These are phyloP conservation scores for Microcyclosporella mali DNA, from an alignment of 2,329 filamentous ascomycete genomes.

Conservation along the genomic window DNA sequence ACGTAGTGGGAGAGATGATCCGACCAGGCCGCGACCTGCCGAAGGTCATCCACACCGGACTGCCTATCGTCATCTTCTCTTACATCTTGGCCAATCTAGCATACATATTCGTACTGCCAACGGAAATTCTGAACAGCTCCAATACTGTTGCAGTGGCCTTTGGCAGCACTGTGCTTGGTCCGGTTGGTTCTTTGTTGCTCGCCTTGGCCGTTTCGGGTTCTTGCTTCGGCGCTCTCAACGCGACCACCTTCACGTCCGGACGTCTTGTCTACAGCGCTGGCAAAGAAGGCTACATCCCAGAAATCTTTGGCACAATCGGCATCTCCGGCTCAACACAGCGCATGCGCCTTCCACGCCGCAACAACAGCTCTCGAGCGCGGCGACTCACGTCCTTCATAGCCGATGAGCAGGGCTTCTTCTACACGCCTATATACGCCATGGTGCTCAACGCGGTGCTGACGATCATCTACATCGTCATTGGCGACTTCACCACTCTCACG, in stretches of 20 bases:
- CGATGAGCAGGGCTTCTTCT: conserved; percentile 78
- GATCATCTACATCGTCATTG: conserved; percentile 69
- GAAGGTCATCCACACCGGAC: conserved; percentile 90
- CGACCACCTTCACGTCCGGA: conserved; percentile 86
- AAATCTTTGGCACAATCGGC: conserved; percentile 76
- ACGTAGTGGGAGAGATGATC: conserved; percentile 93
- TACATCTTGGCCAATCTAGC: conserved; percentile 88
- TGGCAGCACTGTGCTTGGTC: conserved; percentile 81
- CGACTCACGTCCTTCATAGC: conserved; percentile 59
- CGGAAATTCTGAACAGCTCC: conserved; percentile 70
- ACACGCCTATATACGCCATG: conserved; percentile 90
- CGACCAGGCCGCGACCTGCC: conserved; percentile 86
- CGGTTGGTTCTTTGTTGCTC: conserved; percentile 72
- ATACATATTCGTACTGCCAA: conserved; percentile 89
- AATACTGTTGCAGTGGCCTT: conserved; percentile 98
- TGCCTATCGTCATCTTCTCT: conserved; percentile 84
- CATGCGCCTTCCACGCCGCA: conserved; percentile 36
- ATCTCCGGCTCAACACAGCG: conserved; percentile 44
- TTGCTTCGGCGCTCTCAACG: conserved; percentile 92
- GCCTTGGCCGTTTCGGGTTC: conserved; percentile 84
- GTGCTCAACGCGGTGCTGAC: conserved; percentile 72
- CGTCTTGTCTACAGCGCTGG: conserved; percentile 89
- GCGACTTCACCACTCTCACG: conserved; percentile 84
- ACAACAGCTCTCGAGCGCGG: conserved; percentile 49
- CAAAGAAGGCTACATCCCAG: conserved; percentile 88